phyloP scores from a whole-genome alignment of 129 eudicot genomes.

The Flaveria linearis region DNA sequence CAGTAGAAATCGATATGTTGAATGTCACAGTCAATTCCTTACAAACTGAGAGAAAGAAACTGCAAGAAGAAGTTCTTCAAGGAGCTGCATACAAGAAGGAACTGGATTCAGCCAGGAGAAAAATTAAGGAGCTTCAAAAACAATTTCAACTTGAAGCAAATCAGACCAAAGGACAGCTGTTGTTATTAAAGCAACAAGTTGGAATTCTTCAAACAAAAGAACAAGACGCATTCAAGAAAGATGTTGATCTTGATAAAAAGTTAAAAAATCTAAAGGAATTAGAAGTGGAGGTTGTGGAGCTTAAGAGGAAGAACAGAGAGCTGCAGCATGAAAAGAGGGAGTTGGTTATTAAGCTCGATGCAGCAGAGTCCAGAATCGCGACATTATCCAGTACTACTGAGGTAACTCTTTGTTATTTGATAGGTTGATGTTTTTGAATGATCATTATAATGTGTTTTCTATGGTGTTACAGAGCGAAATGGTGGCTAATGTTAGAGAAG shows the following conservation, averaged over 20 bases:
- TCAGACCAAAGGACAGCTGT: slow-evolving; percentile 92
- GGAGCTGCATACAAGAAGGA: slow-evolving; percentile 70
- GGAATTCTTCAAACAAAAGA: slow-evolving; percentile 81
- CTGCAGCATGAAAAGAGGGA: slow-evolving; percentile 94
- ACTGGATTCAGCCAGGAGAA: slow-evolving; percentile 75
- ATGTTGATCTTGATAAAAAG: slow-evolving; percentile 67
- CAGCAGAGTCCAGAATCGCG: slow-evolving; percentile 65
- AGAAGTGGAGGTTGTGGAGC: slow-evolving; percentile 85
- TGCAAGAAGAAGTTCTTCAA: slow-evolving; percentile 68
- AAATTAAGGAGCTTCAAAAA: slow-evolving; percentile 84
- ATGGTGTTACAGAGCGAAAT: slow-evolving; percentile 64
- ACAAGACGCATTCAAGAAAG: slow-evolving; percentile 65
- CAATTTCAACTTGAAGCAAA: slow-evolving; percentile 90
- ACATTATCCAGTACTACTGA: slow-evolving; percentile 79
- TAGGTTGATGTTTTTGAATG: not conserved
- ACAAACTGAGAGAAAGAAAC: slow-evolving; percentile 89
- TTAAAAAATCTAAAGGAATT: slow-evolving; percentile 70
- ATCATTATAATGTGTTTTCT: slow-evolving; percentile 20
- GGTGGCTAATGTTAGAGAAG: slow-evolving; percentile 88
- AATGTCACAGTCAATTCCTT: slow-evolving; percentile 76
- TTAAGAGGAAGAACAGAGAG: slow-evolving; percentile 85
- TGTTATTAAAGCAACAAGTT: slow-evolving; percentile 92
- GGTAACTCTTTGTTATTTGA: slow-evolving; percentile 45
- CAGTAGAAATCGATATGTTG: slow-evolving; percentile 91
- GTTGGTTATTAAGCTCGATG: slow-evolving; percentile 64